A percentile compares a stretch with the other conserved stretches of the same genome.
phyloP scores from a whole-genome alignment of 495 filamentous ascomycete species.

The Cairneyella variabilis region DNA sequence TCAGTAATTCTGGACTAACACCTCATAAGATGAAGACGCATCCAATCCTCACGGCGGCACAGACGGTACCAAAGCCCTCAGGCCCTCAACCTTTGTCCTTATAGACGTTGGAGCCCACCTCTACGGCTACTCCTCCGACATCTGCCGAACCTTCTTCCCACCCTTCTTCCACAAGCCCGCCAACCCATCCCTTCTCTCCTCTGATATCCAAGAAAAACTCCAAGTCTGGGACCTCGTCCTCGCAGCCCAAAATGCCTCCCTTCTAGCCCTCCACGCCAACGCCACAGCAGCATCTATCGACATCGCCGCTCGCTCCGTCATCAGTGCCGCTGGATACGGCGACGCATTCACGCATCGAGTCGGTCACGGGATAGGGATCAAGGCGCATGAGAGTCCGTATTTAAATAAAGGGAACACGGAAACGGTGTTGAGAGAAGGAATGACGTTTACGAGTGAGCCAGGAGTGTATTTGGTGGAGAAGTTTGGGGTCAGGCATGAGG shows the following conservation, averaged over 20 bases:
- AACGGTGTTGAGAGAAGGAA: conserved; percentile 39
- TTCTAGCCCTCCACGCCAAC: conserved; percentile 37
- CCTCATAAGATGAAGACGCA: conserved; percentile 40
- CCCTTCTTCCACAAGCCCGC: conserved; percentile 29
- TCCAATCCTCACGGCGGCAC: conserved; percentile 51
- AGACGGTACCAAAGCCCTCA: conserved; percentile 42
- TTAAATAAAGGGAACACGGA: conserved; percentile 49
- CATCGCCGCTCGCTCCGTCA: conserved; percentile 48
- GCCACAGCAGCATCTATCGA: conserved; percentile 47
- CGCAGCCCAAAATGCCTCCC: conserved; percentile 46
- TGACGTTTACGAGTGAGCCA: conserved; percentile 54
- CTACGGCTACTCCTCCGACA: conserved; percentile 55
- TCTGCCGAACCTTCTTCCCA: conserved; percentile 52
- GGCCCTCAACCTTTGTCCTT: conserved; percentile 46
- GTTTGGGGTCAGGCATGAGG: conserved; percentile 54
- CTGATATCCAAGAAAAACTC: conserved; percentile 38
- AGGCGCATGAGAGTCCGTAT: conserved; percentile 48
- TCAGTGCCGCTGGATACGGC: conserved; percentile 46
- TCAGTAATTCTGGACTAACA: conserved; percentile 6
- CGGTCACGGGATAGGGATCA: conserved; percentile 55
- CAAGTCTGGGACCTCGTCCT: conserved; percentile 49
- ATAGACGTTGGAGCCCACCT: conserved; percentile 56
- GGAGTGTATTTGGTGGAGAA: conserved; percentile 49
- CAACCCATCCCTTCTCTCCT: conserved; percentile 2
- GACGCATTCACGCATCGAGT: conserved; percentile 51